Conservation (phyloP, 2,329 filamentous ascomycete species). For the Gaeumannomyces tritici region DNA sequence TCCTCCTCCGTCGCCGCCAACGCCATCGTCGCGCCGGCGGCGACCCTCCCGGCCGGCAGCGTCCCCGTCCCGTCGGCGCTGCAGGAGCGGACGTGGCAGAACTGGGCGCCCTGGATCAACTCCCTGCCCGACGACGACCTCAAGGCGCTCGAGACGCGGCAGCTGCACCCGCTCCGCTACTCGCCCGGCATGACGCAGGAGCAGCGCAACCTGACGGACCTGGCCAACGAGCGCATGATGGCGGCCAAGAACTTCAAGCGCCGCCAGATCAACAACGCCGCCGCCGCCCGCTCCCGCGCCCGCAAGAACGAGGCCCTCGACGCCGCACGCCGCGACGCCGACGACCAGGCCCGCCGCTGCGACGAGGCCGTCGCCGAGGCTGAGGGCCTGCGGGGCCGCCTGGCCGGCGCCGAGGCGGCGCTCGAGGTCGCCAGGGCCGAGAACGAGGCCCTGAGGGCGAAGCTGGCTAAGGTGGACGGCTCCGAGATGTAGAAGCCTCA, state of each 20-base stretch:
- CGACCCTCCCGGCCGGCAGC: neutral
- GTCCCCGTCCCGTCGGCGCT: neutral
- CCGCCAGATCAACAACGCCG: constrained; percentile 3
- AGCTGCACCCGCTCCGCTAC: neutral
- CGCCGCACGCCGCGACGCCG: neutral
- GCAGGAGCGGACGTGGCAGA: neutral
- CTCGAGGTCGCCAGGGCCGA: neutral
- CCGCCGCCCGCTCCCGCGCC: constrained; percentile 2
- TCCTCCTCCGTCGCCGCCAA: neutral
- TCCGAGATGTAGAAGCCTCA: neutral
- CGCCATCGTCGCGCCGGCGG: neutral
- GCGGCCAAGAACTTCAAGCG: neutral
- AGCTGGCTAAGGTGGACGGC: neutral
- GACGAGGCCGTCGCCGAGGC: neutral
- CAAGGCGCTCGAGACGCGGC: neutral
- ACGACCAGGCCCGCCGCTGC: neutral
- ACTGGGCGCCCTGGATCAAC: constrained; percentile 3
- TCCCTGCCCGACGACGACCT: constrained; percentile 1
- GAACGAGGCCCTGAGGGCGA: neutral
- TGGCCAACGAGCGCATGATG: neutral
- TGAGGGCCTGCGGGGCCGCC: neutral
- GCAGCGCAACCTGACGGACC: neutral
- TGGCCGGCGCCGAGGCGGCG: neutral
- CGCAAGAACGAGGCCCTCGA: constrained; percentile 1
- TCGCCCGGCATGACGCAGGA: neutral